Evolutionary conservation across 2,329 filamentous ascomycete genomes (phyloP), one percentile per base, ranked within the genome.

Genomic region (Neoarthrinium moseri): DNA sequence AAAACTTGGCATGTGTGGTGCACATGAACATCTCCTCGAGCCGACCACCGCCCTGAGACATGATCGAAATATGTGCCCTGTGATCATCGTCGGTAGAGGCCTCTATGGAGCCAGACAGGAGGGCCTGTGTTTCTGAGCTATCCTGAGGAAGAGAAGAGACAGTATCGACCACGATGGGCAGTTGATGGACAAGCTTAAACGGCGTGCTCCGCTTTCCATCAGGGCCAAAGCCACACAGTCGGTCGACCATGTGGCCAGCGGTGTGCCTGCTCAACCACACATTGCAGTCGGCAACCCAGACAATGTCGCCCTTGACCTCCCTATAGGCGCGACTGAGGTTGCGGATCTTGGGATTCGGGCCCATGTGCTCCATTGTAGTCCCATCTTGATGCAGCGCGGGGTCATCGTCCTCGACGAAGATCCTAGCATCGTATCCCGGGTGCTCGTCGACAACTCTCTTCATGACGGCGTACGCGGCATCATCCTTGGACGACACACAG

Each of bases 221-320:
- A 1, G 70, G 60, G 1, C 65, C 70, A 43, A 78, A 83, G 1
- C 94, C 95, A 61, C 82, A 86, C 2, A 99, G 75, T 63, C 83
- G 86, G 63, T 95, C 90, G 6, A 97, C 89, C 87, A 97, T 94
- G 45, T 91, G 82, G 0, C 87, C 90, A 38, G 87, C 83, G 1
- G 90, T 89, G 10, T 87, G 87, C 34, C 74, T 82, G 5, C 83
- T 83, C 27, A 96, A 78, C 94, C 95, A 99, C 42, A 99, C 84
- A 60, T 99, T 99, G 71, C 91, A 96, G 68, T 99, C 94, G 17
- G 95, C 80, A 41, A 96, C 85, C 94, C 94, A 99, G 18, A 99
- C 77, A 21, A 97, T 78, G 61, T 96, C 91, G 1, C 88, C 86
- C 52, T 86, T 85, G 2, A 91, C 89, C 61, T 97, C 91, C 22